phyloP scores from a whole-genome alignment of 208 protist genomes.

The Novymonas esmeraldas region DNA sequence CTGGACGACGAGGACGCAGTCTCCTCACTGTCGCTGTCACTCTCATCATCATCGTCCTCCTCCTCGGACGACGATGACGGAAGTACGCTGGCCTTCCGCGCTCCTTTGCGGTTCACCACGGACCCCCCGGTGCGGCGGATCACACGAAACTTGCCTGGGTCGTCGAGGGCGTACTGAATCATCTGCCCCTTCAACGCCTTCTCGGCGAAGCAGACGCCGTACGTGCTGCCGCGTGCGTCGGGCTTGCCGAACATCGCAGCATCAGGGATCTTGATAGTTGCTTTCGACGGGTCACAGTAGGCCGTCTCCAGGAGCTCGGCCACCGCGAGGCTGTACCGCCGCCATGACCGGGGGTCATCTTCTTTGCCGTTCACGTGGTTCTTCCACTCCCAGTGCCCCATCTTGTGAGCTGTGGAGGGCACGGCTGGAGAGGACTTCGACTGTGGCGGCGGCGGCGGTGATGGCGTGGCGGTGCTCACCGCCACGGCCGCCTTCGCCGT shows the following conservation, averaged over 20 bases:
- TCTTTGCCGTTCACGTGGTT: conserved; percentile 36
- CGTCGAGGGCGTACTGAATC: conserved; percentile 54
- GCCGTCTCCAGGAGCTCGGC: conserved; percentile 53
- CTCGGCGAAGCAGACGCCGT: conserved; percentile 64
- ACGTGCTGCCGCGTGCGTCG: conserved; percentile 27
- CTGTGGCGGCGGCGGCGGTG: no score
- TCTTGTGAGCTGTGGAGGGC: conserved; percentile 8
- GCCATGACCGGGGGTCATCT: conserved; percentile 46
- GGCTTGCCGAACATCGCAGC: conserved; percentile 27
- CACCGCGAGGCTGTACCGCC: conserved; percentile 49
- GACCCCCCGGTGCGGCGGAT: conserved; percentile 42
- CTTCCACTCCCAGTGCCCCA: conserved; percentile 71
- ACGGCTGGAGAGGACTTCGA: no score
- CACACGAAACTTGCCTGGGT: conserved; percentile 37
- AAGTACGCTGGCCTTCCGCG: conserved; percentile 35
- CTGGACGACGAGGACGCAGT: conserved; percentile 19
- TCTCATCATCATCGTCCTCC: no score
- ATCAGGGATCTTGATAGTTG: conserved; percentile 39
- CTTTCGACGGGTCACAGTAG: conserved; percentile 29
- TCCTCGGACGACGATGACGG: conserved; percentile 31
- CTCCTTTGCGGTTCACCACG: conserved; percentile 29
- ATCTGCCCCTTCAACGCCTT: conserved; percentile 42
- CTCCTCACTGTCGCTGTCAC: conserved; percentile 21
- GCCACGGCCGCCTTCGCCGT: background rate
- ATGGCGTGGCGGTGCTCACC: background rate